A percentile compares a stretch with the other conserved stretches of the same genome.
Conservation (phyloP, 345 rosid genomes). For the Tarenaya hassleriana region DNA sequence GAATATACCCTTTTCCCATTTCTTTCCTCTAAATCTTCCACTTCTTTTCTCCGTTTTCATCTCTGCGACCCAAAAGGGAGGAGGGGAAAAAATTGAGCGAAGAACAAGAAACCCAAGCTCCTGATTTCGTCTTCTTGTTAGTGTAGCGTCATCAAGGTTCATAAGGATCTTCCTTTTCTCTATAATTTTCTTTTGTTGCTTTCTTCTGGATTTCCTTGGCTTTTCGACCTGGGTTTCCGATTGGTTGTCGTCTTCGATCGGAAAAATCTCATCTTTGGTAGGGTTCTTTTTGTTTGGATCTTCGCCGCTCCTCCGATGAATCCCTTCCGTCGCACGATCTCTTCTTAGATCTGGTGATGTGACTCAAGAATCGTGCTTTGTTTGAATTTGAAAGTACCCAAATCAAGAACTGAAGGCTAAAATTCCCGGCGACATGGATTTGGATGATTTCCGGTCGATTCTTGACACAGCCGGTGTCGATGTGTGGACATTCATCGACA, state of each 20-base stretch:
- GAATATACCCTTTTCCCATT: conserved; percentile 31
- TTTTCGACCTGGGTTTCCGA: conserved; percentile 12
- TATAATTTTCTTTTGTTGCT: background rate
- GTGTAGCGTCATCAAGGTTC: conserved; percentile 17
- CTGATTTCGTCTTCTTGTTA: background rate
- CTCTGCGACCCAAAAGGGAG: conserved; percentile 4
- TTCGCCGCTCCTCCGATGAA: conserved; percentile 13
- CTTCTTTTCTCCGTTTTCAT: conserved; percentile 14
- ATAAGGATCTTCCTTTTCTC: conserved; percentile 25
- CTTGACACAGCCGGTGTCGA: conserved; percentile 77
- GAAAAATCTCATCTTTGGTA: background rate
- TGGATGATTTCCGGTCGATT: conserved; percentile 73
- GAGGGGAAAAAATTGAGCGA: background rate
- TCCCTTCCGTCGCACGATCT: conserved; percentile 9
- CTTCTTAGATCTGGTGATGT: conserved; percentile 33
- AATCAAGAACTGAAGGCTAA: background rate
- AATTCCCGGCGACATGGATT: conserved; percentile 48
- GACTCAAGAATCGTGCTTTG: conserved; percentile 14
- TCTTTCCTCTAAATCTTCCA: background rate
- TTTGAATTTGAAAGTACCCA: conserved; percentile 7
- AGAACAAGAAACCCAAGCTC: conserved; percentile 11
- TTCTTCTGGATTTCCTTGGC: background rate
- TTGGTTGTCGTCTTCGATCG: background rate
- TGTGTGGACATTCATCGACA: conserved; percentile 85
- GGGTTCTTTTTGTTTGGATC: background rate